phyloP scores from a whole-genome alignment of 441 rosid species.

The Flueggea neowawraea region DNA sequence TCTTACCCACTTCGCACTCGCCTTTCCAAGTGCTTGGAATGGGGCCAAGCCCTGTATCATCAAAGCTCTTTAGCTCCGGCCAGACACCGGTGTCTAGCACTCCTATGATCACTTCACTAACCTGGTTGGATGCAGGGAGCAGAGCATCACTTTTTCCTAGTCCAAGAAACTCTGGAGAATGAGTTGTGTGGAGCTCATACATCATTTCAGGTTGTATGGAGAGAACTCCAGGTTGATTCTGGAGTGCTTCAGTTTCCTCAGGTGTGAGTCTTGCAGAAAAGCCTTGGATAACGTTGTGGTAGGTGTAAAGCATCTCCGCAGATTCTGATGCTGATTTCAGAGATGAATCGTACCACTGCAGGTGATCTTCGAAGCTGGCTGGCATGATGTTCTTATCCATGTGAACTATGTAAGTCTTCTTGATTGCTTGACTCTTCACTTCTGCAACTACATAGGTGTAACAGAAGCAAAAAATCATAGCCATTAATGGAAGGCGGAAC shows the following conservation, averaged over 20 bases:
- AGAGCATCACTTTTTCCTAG: no score
- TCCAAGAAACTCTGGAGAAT: no score
- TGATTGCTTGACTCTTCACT: conserved; percentile 12
- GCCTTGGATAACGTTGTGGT: conserved; percentile 60
- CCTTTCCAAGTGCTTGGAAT: no score
- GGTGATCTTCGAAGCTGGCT: conserved; percentile 34
- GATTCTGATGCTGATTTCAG: conserved; percentile 38
- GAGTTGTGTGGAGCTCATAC: conserved; percentile 77
- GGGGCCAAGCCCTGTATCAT: no score
- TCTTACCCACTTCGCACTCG: no score
- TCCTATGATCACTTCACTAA: no score
- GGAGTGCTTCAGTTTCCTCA: conserved; percentile 51
- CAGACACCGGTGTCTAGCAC: no score
- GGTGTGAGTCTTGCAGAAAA: conserved; percentile 66
- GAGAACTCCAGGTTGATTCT: conserved; percentile 49
- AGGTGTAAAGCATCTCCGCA: conserved; percentile 51
- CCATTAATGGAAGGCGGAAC: conserved; percentile 18
- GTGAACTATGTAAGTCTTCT: conserved; percentile 50
- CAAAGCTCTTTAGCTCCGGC: no score
- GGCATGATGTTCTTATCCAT: conserved; percentile 58
- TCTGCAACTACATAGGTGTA: conserved; percentile 20
- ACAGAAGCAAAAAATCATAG: conserved; percentile 19
- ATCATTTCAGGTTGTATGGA: conserved; percentile 64
- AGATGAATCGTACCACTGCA: conserved; percentile 46
- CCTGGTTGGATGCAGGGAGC: no score